Evolutionary conservation across 2,329 filamentous ascomycete genomes (phyloP).

Genomic region (Arthrinium phaeospermum): DNA sequence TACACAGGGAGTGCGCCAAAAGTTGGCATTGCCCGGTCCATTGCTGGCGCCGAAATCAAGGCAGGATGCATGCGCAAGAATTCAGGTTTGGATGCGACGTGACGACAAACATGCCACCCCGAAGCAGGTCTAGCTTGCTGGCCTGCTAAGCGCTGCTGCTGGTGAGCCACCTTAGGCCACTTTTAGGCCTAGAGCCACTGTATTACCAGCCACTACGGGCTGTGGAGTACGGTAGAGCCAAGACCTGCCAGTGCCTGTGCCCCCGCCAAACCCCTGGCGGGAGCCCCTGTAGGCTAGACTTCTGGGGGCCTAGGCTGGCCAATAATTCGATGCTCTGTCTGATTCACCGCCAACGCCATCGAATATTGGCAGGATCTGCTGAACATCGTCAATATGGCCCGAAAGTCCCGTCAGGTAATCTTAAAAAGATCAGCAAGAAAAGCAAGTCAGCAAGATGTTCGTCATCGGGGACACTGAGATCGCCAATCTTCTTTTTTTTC

Average conservation of each 20-base stretch:
- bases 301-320: neutral
- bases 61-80: neutral
- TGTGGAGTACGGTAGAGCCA: neutral
- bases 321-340: neutral
- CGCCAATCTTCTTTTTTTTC: neutral
- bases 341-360: neutral
- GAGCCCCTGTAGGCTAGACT: neutral
- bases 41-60: conserved; percentile 5
- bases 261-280: neutral
- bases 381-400: neutral
- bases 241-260: neutral
- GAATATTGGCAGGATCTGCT: neutral
- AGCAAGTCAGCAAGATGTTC: neutral
- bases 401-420: neutral
- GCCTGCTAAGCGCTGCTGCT: neutral
- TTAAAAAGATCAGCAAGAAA: neutral
- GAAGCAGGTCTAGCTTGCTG: neutral
- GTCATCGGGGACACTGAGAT: neutral
- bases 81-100: neutral
- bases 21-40: neutral
- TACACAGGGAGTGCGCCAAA: neutral
- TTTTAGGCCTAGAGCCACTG: neutral
- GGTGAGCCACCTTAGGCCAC: neutral
- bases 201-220: neutral
- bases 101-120: neutral